Evolutionary conservation across 108 stramenopile species (phyloP), one percentile per base, ranked within the genome.

Genomic region (Cyclotella atomus): DNA sequence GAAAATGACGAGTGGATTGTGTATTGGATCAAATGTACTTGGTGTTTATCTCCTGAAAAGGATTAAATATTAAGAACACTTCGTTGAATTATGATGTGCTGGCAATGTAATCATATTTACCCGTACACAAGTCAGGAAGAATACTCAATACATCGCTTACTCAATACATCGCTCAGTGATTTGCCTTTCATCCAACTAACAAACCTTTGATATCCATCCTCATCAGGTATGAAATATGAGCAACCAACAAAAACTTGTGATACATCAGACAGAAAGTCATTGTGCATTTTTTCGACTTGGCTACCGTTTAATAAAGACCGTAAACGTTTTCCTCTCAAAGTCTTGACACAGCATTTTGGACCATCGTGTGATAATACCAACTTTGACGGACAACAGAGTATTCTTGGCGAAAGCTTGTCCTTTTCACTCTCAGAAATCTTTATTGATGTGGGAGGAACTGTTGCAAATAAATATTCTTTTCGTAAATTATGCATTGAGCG

Each of bases 381-480:
- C 50, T 63, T 73, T 53, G 71, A 41, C 41, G 47, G 34, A 7
- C 71, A 61, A 55, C 71, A 73, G 8, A 73, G 60, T 19, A 73
- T 73, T 44, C 62, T 73, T 35, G 71, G 71, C 7, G 71, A 64
- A 28, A 41, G 2, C 29, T 8, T 28, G 55, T 73, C 30, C 36
- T 64, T 73, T 35, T 55, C 49, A 35, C 71, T 73, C 53, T 73
- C 71, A 52, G 55, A 55, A 43, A 73, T 73, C 62, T 73, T 73
- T 54, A 63, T 64, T 20, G 34, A 16, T 36, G 71, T 55, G 15
- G 62, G 38, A 25, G 38, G 53, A 52, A 61, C 17, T 16, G 0
- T 19, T 36, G 20, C 53, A 41, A 52, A 20, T 43, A 59, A 20
- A 19, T 43, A 28, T 21, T 73, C 27, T 0, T 16, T 17, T 73